These are phyloP conservation scores for Tetrapisispora iriomotensis DNA, from an alignment of 805 yeast species.

Conservation along the genomic window DNA sequence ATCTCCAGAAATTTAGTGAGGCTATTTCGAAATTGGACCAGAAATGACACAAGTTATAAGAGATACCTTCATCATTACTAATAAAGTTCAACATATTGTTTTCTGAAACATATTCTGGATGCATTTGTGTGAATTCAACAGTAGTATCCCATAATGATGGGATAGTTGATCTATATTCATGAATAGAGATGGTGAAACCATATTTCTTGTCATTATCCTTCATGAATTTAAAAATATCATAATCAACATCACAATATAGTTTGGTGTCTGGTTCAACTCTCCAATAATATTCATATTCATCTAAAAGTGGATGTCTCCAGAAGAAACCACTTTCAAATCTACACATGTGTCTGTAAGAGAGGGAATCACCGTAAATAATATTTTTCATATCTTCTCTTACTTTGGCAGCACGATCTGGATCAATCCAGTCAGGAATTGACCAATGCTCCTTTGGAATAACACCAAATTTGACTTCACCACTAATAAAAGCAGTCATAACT, in stretches of 20 bases:
- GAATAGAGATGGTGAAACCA: constrained; percentile 69
- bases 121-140: constrained; percentile 43
- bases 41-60: constrained; percentile 77
- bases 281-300: constrained; percentile 86
- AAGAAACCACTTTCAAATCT: constrained; percentile 86
- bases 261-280: constrained; percentile 84
- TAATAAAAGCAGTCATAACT: constrained; percentile 56
- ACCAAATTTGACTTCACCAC: constrained; percentile 76
- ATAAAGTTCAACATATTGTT: constrained; percentile 62
- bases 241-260: constrained; percentile 72
- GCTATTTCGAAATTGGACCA: constrained; percentile 90
- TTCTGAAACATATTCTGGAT: constrained; percentile 51
- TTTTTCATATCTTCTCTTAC: constrained; percentile 43
- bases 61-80: constrained; percentile 58
- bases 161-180: constrained; percentile 65
- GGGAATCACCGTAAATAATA: constrained; percentile 59
- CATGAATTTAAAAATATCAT: constrained; percentile 77
- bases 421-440: constrained; percentile 80
- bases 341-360: constrained; percentile 80
- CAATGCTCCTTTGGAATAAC: constrained; percentile 73
- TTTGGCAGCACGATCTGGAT: constrained; percentile 52
- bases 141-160: constrained; percentile 71
- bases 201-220: constrained; percentile 63
- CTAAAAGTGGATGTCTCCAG: constrained; percentile 65
- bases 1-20: constrained; percentile 62